phyloP scores from a whole-genome alignment of 2,329 filamentous ascomycete genomes.

The Ascochyta viciae-villosae region DNA sequence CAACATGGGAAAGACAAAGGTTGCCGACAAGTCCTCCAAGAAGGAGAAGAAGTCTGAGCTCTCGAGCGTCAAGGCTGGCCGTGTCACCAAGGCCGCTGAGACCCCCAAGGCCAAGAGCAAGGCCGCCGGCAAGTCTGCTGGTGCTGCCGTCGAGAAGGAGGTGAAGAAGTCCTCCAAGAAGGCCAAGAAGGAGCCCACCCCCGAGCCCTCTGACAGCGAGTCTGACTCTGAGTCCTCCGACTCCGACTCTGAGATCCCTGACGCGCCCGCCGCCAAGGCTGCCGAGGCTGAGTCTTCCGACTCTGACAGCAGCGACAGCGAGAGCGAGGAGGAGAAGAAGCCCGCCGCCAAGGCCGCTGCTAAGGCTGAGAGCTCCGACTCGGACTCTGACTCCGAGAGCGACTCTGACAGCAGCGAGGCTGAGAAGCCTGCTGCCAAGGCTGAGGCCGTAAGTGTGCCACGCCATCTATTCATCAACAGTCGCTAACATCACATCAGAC shows the following conservation, averaged over 20 bases:
- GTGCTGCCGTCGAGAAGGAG: conserved; percentile 53
- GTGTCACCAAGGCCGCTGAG: conserved; percentile 71
- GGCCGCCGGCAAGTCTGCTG: conserved; percentile 65
- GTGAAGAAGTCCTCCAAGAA: conserved; percentile 60
- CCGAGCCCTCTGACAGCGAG: conserved; percentile 45
- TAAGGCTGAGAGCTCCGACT: conserved; percentile 46
- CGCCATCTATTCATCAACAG: neutral
- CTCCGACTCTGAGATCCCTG: conserved; percentile 45
- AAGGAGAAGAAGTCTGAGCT: conserved; percentile 69
- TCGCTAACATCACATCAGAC: conserved; percentile 36
- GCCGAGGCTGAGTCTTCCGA: conserved; percentile 49
- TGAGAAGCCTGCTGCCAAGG: conserved; percentile 36
- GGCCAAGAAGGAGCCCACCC: conserved; percentile 57
- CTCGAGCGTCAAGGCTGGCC: conserved; percentile 68
- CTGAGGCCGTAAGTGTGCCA: conserved; percentile 29
- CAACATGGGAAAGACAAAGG: conserved; percentile 50
- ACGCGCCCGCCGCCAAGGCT: conserved; percentile 41
- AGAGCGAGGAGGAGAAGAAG: conserved; percentile 36
- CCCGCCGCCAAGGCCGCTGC: conserved; percentile 27
- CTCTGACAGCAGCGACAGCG: conserved; percentile 40
- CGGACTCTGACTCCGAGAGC: conserved; percentile 45
- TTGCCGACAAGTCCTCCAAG: conserved; percentile 44
- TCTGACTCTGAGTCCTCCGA: conserved; percentile 41
- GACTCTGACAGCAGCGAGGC: conserved; percentile 29
- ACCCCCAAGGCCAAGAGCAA: conserved; percentile 72